These are phyloP conservation scores for Xylaria sp. DNA, from an alignment of 2,329 filamentous ascomycete species.

Conservation along the genomic window DNA sequence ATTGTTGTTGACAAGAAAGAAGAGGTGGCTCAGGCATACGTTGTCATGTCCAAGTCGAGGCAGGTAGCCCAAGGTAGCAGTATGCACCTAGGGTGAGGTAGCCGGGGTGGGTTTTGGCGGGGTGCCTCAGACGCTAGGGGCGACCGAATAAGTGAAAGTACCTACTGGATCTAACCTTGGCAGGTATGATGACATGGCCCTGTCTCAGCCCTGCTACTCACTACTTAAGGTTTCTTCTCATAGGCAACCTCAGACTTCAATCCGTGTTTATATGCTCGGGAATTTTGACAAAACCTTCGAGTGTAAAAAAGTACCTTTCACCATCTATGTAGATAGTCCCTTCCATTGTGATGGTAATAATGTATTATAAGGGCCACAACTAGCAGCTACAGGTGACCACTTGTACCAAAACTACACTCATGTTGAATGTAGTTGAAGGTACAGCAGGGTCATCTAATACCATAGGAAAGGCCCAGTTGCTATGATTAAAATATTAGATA, in stretches of 20 bases:
- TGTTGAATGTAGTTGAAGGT: too few relatives aligned
- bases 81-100: not conserved
- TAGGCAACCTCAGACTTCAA: not conserved
- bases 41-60: constrained; percentile 10
- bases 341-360: too few relatives aligned
- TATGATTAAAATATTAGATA: too few relatives aligned
- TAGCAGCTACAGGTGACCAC: too few relatives aligned
- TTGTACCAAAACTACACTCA: too few relatives aligned
- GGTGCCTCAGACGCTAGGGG: constrained; percentile 16
- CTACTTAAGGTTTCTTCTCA: not conserved
- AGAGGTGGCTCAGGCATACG: constrained; percentile 13
- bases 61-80: not conserved
- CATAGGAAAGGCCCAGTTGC: too few relatives aligned
- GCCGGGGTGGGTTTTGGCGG: constrained; percentile 16
- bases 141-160: not conserved
- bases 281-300: too few relatives aligned
- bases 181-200: not conserved
- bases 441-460: too few relatives aligned
- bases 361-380: too few relatives aligned
- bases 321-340: too few relatives aligned
- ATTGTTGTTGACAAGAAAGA: constrained; percentile 5
- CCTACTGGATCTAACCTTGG: not conserved
- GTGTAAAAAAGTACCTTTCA: too few relatives aligned
- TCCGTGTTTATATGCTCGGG: too few relatives aligned
- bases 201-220: constrained; percentile 2